Evolutionary conservation across 176 grass and related monocot species (phyloP).

Genomic region (Cymbopogon citratus): DNA sequence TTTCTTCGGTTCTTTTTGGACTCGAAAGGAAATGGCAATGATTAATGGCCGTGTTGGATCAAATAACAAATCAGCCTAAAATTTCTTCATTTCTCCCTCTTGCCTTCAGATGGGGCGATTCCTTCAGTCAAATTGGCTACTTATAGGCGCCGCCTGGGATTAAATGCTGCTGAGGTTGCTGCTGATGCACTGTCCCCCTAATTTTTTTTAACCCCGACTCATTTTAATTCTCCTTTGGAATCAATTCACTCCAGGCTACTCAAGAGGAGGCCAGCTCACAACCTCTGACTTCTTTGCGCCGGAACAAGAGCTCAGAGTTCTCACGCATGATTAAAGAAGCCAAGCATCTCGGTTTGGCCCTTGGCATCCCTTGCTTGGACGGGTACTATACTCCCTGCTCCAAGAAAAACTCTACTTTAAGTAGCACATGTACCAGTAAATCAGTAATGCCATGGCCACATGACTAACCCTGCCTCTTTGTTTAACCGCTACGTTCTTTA

Average conservation of each 20-base stretch:
- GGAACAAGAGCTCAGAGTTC: conserved; percentile 84
- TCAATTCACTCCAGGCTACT: conserved; percentile 35
- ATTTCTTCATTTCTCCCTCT: background rate
- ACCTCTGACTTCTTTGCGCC: conserved; percentile 50
- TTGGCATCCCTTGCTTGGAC: conserved; percentile 88
- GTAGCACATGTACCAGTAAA: background rate
- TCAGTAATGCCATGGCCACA: background rate
- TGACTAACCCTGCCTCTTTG: background rate
- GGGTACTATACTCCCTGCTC: conserved; percentile 50
- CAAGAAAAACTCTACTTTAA: background rate
- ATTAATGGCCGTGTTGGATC: background rate
- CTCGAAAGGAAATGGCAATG: background rate
- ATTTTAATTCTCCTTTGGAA: background rate
- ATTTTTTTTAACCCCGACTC: background rate
- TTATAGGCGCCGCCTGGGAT: conserved; percentile 73
- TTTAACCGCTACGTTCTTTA: background rate
- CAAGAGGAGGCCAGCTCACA: conserved; percentile 43
- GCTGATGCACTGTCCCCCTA: background rate
- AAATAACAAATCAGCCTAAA: background rate
- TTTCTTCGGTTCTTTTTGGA: background rate
- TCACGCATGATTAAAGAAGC: conserved; percentile 96
- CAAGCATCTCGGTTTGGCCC: conserved; percentile 65
- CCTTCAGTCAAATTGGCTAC: conserved; percentile 91
- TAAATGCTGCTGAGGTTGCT: conserved; percentile 37
- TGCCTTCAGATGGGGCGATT: conserved; percentile 76